Evolutionary conservation across 2,329 filamentous ascomycete species (phyloP).

Genomic region (Phyllosticta citriasiana): DNA sequence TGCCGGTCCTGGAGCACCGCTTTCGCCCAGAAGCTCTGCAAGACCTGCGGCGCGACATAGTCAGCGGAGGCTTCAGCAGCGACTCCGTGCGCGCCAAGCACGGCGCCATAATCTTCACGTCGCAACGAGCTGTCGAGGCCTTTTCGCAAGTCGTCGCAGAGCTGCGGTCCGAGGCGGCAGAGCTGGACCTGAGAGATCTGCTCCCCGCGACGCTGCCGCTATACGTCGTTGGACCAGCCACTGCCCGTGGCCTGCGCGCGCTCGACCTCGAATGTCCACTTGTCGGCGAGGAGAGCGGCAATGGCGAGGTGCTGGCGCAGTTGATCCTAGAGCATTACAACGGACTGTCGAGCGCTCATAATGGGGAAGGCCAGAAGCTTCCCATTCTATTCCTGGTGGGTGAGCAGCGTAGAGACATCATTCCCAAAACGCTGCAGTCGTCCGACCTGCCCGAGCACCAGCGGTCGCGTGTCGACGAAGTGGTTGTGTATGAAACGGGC

Average conservation of each 20-base stretch:
- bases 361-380: slow-evolving; percentile 36
- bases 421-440: slow-evolving; percentile 68
- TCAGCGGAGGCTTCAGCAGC: slow-evolving; percentile 29
- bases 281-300: slow-evolving; percentile 73
- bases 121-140: slow-evolving; percentile 72
- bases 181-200: slow-evolving; percentile 20
- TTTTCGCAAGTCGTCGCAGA: slow-evolving; percentile 55
- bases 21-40: slow-evolving; percentile 52
- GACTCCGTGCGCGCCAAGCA: slow-evolving; percentile 37
- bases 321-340: slow-evolving; percentile 75
- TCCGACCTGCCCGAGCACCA: slow-evolving; percentile 36
- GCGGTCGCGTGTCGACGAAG: slow-evolving; percentile 61
- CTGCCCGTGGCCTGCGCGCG: slow-evolving; percentile 58
- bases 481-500: slow-evolving; percentile 78
- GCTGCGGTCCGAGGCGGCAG: slow-evolving; percentile 30
- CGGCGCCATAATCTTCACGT: slow-evolving; percentile 75
- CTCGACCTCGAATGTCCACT: slow-evolving; percentile 47
- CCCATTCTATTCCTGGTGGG: slow-evolving; percentile 80
- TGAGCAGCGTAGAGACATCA: slow-evolving; percentile 80
- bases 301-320: slow-evolving; percentile 66
- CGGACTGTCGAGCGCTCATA: slow-evolving; percentile 18
- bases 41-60: slow-evolving; percentile 44
- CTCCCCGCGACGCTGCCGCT: slow-evolving; percentile 47
- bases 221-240: slow-evolving; percentile 75
- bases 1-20: slow-evolving; percentile 66